Evolutionary conservation across 2,329 filamentous ascomycete species (phyloP).

Genomic region (Colletotrichum tropicale): DNA sequence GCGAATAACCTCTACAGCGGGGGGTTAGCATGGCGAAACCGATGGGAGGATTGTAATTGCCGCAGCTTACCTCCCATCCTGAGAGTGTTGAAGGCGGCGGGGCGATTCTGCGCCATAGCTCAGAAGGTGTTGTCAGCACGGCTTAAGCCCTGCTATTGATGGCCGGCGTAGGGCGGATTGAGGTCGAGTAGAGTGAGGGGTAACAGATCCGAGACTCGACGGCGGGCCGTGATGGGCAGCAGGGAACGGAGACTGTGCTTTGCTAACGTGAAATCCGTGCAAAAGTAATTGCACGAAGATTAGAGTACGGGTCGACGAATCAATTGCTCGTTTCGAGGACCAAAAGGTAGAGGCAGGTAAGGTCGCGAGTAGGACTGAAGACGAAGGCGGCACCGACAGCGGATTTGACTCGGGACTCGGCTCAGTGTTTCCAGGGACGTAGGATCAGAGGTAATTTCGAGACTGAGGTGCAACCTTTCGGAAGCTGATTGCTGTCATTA

Average conservation of each 20-base stretch:
- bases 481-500: neutral
- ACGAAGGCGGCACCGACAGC: conserved; percentile 4
- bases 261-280: neutral
- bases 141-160: conserved; percentile 20
- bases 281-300: conserved; percentile 5
- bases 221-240: conserved; percentile 42
- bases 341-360: neutral
- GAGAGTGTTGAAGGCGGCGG: conserved; percentile 83
- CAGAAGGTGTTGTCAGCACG: conserved; percentile 20
- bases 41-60: conserved; percentile 10
- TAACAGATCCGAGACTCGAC: conserved; percentile 29
- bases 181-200: conserved; percentile 30
- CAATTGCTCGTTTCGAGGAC: conserved; percentile 9
- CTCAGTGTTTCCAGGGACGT: neutral
- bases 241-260: neutral
- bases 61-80: conserved; percentile 91
- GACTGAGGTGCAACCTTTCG: neutral
- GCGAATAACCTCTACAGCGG: conserved; percentile 82
- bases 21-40: conserved; percentile 3
- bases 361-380: neutral
- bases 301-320: neutral
- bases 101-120: conserved; percentile 86
- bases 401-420: conserved; percentile 1
- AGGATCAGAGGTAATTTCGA: neutral
- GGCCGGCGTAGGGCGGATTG: conserved; percentile 20